Evolutionary conservation across 768 basidiomycete genomes (phyloP), one percentile per base, ranked within the genome.

Genomic region (Podaxis mareebaensis): DNA sequence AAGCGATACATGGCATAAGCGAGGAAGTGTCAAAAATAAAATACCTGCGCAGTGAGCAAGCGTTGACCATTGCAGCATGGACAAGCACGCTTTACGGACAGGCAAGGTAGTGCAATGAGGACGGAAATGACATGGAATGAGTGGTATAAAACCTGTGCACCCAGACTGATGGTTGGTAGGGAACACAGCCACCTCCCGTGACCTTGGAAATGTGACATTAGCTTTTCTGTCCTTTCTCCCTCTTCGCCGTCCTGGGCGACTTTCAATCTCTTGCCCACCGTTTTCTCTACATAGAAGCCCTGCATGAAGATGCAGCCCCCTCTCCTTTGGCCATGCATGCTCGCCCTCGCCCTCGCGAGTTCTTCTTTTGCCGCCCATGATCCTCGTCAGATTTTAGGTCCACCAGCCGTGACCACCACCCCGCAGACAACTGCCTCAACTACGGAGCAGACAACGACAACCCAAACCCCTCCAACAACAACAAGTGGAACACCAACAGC

Each of bases 251-350:
- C 38, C 15, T 2, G 20, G 54, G 39, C 54, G 22, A 40, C 33
- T 33, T 40, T 36, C 44, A 44, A 28, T 26, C 20, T 22, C 38
- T 42, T 46, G 30, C 59, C 38, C 33, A 26, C 17, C 28, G 7
- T 22, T 36, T 59, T 36, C 42, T 22, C 36, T 44, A n/a, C 44
- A 60, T 56, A 42, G 38, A 58, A 49, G 62, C 64, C 63, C 66
- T 54, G 24, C 51, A 74, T 73, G 75, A 76, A 70, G 64, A 42
- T 68, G 53, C 56, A 66, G n/a, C 65, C 49, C 36, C 66, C 70
- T 6, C 69, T 73, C 57, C 60, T 74, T 26, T n/a, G 72, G 30
- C 67, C 73, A 52, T 72, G 72, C 59, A 48, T 73, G 52, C 69
- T 74, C 36, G 65, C 69, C 24, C 67, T 71, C 28, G 68, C 69